These are phyloP conservation scores for Saturnispora besseyi DNA, from an alignment of 805 yeast genomes.

Conservation along the genomic window DNA sequence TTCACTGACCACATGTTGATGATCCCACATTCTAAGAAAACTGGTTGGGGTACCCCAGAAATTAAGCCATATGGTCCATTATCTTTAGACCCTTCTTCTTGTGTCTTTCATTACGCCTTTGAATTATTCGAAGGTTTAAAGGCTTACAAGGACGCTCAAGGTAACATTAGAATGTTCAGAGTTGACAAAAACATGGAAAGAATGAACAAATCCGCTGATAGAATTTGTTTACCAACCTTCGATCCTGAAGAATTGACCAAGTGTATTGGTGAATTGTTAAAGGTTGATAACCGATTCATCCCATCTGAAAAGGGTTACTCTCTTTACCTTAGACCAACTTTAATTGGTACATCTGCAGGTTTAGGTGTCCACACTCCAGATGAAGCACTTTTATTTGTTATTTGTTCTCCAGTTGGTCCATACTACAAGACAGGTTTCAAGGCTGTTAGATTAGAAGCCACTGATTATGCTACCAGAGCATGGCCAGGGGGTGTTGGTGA, in stretches of 20 bases:
- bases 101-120: conserved; percentile 91
- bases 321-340: conserved; percentile 85
- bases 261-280: conserved; percentile 66
- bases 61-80: conserved; percentile 79
- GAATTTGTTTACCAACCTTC: conserved; percentile 84
- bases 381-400: conserved; percentile 74
- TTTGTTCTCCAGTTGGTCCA: conserved; percentile 95
- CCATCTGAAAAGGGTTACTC: conserved; percentile 88
- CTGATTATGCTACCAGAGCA: conserved; percentile 93
- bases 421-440: conserved; percentile 93
- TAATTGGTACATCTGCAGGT: conserved; percentile 86
- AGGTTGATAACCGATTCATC: conserved; percentile 66
- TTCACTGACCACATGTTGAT: conserved; percentile 89
- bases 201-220: conserved; percentile 79
- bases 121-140: conserved; percentile 94
- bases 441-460: conserved; percentile 90
- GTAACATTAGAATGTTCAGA: conserved; percentile 74
- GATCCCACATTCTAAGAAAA: conserved; percentile 65
- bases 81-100: conserved; percentile 73
- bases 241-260: conserved; percentile 70
- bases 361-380: conserved; percentile 82
- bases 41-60: conserved; percentile 86
- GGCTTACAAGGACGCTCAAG: conserved; percentile 65
- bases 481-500: conserved; percentile 99
- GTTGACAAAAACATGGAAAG: conserved; percentile 87